Percentiles rank a stretch among this genome's conserved stretches.
These are phyloP conservation scores for Hypoxylon sp. DNA, from an alignment of 2,329 filamentous ascomycete species.

Conservation along the genomic window DNA sequence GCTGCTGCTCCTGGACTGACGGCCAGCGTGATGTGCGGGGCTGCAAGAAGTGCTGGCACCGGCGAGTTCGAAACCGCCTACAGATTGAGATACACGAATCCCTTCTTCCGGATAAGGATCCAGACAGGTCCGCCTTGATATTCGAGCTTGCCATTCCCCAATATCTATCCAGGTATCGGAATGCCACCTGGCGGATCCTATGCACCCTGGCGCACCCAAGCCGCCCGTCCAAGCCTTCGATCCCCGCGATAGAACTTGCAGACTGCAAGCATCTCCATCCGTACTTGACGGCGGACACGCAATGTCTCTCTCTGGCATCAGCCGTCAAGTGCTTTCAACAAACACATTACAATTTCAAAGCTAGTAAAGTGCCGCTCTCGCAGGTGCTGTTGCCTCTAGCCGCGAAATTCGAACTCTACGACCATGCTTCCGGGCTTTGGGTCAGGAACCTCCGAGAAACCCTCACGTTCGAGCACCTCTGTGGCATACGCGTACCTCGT, in stretches of 20 bases:
- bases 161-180: conserved; percentile 63
- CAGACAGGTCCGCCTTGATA: conserved; percentile 59
- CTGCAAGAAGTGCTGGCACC: conserved; percentile 61
- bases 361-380: conserved; percentile 47
- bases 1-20: conserved; percentile 49
- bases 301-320: conserved; percentile 50
- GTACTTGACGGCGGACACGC: conserved; percentile 17
- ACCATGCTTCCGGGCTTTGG: conserved; percentile 47
- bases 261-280: conserved; percentile 38
- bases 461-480: conserved; percentile 51
- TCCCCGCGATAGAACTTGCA: conserved; percentile 40
- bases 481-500: conserved; percentile 38
- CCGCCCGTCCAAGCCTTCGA: conserved; percentile 20
- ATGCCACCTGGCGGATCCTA: conserved; percentile 65
- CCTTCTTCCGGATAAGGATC: conserved; percentile 58
- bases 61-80: conserved; percentile 55
- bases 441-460: conserved; percentile 41
- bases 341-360: conserved; percentile 51
- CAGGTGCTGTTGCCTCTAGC: conserved; percentile 50
- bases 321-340: conserved; percentile 50
- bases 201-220: conserved; percentile 53
- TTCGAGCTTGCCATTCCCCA: conserved; percentile 65
- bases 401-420: conserved; percentile 50
- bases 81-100: conserved; percentile 63
- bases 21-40: conserved; percentile 51